These are phyloP conservation scores for Penstemon newberryi DNA, from an alignment of 257 asterid genomes.

Conservation along the genomic window DNA sequence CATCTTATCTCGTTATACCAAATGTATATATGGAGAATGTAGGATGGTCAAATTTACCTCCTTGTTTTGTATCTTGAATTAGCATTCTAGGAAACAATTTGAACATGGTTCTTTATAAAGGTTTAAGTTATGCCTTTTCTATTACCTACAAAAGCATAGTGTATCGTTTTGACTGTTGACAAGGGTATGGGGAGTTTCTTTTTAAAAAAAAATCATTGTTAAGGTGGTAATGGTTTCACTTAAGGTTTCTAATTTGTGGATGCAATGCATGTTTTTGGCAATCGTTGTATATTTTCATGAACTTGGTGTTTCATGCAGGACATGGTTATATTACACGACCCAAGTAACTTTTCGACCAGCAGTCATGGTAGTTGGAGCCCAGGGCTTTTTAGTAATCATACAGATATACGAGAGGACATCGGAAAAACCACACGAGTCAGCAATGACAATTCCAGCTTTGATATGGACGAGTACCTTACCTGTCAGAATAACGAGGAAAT, in stretches of 20 bases:
- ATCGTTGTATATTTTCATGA: constrained; percentile 1
- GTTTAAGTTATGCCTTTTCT: background rate
- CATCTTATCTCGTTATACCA: background rate
- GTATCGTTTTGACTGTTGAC: background rate
- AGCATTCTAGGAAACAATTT: background rate
- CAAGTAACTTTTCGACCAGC: constrained; percentile 48
- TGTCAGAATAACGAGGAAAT: constrained; percentile 48
- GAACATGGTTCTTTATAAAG: background rate
- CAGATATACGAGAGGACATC: constrained; percentile 25
- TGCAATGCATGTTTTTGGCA: background rate
- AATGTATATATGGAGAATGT: background rate
- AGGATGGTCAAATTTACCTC: background rate
- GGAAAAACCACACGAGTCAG: constrained; percentile 23
- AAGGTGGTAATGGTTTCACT: background rate
- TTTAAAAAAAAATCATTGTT: background rate
- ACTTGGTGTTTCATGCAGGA: constrained; percentile 39
- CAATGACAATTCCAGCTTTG: constrained; percentile 37
- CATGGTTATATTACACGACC: constrained; percentile 28
- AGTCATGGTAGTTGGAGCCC: constrained; percentile 79
- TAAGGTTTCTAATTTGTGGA: background rate
- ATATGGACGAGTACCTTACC: constrained; percentile 57
- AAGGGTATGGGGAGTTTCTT: background rate
- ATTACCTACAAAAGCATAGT: background rate
- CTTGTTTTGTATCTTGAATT: background rate
- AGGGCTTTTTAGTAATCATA: constrained; percentile 28